A percentile compares a stretch with the other conserved stretches of the same genome.
Conservation (phyloP, 2,329 filamentous ascomycete species). For the Seiridium unicorne region DNA sequence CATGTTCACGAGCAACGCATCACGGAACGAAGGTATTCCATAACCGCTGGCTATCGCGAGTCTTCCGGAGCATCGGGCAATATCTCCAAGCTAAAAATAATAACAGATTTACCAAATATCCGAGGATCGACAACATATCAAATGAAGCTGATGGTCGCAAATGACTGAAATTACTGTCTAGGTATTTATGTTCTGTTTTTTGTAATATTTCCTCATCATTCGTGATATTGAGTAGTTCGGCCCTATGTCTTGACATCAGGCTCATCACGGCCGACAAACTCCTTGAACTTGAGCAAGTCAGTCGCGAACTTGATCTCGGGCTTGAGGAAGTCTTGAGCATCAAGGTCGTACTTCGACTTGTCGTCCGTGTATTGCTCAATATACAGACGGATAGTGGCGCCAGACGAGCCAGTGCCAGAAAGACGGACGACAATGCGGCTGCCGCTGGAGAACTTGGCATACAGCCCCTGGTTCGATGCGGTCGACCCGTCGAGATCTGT, state of each 20-base stretch:
- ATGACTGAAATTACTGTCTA: background rate
- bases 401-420: conserved; percentile 91
- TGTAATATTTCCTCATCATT: background rate
- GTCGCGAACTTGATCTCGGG: conserved; percentile 85
- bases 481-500: conserved; percentile 98
- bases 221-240: background rate
- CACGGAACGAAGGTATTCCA: too few species aligned
- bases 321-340: conserved; percentile 92
- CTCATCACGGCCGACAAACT: conserved; percentile 87
- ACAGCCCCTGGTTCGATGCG: conserved; percentile 93
- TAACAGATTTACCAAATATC: too few species aligned
- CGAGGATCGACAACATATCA: too few species aligned
- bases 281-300: conserved; percentile 85
- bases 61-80: too few species aligned
- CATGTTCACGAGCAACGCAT: too few species aligned
- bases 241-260: conserved; percentile 94
- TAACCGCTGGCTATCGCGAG: too few species aligned
- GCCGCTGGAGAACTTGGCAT: conserved; percentile 89
- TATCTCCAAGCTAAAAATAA: too few species aligned
- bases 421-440: conserved; percentile 93
- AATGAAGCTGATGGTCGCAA: background rate
- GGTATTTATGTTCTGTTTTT: background rate
- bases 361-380: conserved; percentile 94
- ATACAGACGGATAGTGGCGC: conserved; percentile 94
- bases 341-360: conserved; percentile 70